phyloP scores from a whole-genome alignment of 129 eudicot species.

The Artemisia tridentata region DNA sequence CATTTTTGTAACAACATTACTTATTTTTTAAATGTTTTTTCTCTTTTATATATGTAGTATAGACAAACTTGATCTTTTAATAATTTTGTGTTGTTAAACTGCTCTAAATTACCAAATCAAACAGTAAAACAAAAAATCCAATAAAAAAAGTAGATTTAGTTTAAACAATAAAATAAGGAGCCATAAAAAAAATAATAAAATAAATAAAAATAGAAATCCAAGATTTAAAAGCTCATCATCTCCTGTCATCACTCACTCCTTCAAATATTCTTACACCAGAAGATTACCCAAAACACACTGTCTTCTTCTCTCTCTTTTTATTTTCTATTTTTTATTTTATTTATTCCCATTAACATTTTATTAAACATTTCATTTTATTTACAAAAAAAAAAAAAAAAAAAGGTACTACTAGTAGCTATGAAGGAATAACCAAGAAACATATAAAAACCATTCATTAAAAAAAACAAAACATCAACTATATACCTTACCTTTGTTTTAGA shows the following conservation, averaged over 20 bases:
- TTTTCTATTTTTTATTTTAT: constrained; percentile 22
- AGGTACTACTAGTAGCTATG: not conserved
- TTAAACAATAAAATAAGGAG: not conserved
- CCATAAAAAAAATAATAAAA: too few relatives aligned
- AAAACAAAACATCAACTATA: constrained; percentile 15
- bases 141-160: constrained; percentile 16
- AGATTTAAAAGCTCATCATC: constrained; percentile 52
- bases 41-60: too few relatives aligned
- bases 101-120: too few relatives aligned
- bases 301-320: constrained; percentile 31
- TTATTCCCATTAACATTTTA: constrained; percentile 37
- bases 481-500: constrained; percentile 43
- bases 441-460: constrained; percentile 2
- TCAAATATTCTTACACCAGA: constrained; percentile 64
- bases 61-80: too few relatives aligned
- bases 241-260: constrained; percentile 48
- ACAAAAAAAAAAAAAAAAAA: constrained; percentile 21
- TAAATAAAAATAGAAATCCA: constrained; percentile 24
- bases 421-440: constrained; percentile 49
- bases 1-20: too few relatives aligned
- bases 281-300: constrained; percentile 46
- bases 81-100: too few relatives aligned
- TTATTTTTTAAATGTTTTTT: too few relatives aligned
- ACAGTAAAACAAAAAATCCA: not conserved
- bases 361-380: not conserved